Evolutionary conservation across 225 moss, liverwort and hornwort species (phyloP), one percentile per base, ranked within the genome.

Genomic region (Polytrichum formosum): DNA sequence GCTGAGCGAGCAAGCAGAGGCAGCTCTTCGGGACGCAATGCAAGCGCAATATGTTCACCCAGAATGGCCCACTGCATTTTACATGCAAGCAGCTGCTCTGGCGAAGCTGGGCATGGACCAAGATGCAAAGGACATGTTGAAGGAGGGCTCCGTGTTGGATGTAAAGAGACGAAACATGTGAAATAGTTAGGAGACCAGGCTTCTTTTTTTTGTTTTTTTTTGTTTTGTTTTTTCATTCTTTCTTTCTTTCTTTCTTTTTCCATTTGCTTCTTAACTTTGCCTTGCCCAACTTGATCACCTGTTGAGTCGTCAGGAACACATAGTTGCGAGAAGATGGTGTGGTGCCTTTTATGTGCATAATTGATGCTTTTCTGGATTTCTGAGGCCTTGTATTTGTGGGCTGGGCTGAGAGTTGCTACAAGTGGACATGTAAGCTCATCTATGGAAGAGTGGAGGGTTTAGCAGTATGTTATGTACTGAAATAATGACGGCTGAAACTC

Each of bases 71-170:
- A 91, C 92, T 72, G 95, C 95, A 31, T 95, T 95, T 60, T 95
- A 91, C 63, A 95, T 95, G 95, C 92, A 95, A 77, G 92, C 95
- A 55, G 95, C 92, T 73, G 95, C 95, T 13, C 77, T 95, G 56
- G 79, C 90, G 13, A 92, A 90, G 79, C 78, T 95, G 74, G 91
- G 95, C 10, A 95, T 95, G 95, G 95, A 95, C 66, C 82, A 84
- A n/a, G 95, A 95, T 66, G 91, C 95, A 8, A 92, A 92, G 76
- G 95, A 95, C 64, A 95, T 95, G 95, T 77, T 95, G 26, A 95
- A 88, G 70, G 95, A 95, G 67, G 95, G 95, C 27, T 87, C 92
- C 16, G 77, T 78, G 64, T 86, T 95, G 75, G 86, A 95, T 79
- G 86, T 79, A 76, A 92, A 90, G 79, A 83, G 74, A 76, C 92